A percentile compares a stretch with the other conserved stretches of the same genome.
These are phyloP conservation scores for Pythium folliculosum DNA, from an alignment of 352 stramenopile genomes.

Conservation along the genomic window DNA sequence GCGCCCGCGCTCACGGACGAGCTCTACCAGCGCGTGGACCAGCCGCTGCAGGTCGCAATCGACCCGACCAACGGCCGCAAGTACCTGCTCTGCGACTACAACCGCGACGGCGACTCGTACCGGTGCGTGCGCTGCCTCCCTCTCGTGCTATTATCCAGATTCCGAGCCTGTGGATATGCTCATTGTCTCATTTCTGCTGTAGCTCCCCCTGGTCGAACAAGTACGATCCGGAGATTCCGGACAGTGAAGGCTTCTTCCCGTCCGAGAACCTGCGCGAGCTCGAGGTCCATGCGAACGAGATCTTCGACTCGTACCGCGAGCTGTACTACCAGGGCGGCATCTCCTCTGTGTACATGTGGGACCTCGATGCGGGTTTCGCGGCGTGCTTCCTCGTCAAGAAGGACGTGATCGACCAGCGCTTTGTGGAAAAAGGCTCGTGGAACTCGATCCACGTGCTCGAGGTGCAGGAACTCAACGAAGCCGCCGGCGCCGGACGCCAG, in stretches of 20 bases:
- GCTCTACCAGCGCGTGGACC: slow-evolving; percentile 92
- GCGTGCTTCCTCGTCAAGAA: slow-evolving; percentile 96
- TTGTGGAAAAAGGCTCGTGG: slow-evolving; percentile 88
- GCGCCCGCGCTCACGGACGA: slow-evolving; percentile 86
- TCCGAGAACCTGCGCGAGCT: slow-evolving; percentile 89
- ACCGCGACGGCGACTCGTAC: slow-evolving; percentile 93
- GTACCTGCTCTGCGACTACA: slow-evolving; percentile 95
- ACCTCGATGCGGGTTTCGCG: slow-evolving; percentile 92
- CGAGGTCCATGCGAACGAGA: slow-evolving; percentile 94
- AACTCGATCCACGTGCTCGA: slow-evolving; percentile 96
- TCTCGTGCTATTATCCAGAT: too few species aligned
- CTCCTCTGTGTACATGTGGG: slow-evolving; percentile 96
- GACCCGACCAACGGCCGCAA: slow-evolving; percentile 86
- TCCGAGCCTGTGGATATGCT: too few species aligned
- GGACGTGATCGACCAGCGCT: slow-evolving; percentile 78
- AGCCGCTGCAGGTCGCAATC: slow-evolving; percentile 88
- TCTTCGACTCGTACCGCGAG: slow-evolving; percentile 96
- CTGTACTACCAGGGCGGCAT: slow-evolving; percentile 96
- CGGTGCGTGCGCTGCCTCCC: slow-evolving; percentile 27
- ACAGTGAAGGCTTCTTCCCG: slow-evolving; percentile 89
- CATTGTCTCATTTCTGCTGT: not conserved
- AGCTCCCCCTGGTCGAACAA: slow-evolving; percentile 93
- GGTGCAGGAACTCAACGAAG: slow-evolving; percentile 59
- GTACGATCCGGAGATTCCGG: slow-evolving; percentile 77
- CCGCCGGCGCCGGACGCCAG: slow-evolving; percentile 19